A percentile compares a stretch with the other conserved stretches of the same genome.
These are phyloP conservation scores for Podospora tetraspora DNA, from an alignment of 495 filamentous ascomycete genomes.

Conservation along the genomic window DNA sequence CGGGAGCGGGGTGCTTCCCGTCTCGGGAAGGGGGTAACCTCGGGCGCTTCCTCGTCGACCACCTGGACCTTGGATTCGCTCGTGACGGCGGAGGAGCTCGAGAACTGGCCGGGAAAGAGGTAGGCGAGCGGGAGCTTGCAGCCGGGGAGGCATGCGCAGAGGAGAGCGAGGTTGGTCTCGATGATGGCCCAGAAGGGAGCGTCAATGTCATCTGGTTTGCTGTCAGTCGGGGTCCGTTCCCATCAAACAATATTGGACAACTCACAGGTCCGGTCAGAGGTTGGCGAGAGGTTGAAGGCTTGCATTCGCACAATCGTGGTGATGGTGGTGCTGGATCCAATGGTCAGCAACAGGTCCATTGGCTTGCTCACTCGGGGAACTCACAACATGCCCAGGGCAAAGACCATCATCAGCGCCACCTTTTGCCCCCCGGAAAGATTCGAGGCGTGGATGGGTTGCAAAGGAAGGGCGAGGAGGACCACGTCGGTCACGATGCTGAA, in stretches of 20 bases:
- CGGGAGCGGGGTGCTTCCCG: not conserved
- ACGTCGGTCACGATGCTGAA: constrained; percentile 54
- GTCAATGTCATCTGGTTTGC: not conserved
- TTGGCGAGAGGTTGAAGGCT: not conserved
- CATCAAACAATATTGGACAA: not conserved
- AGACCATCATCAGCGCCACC: constrained; percentile 8
- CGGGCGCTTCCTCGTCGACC: not conserved
- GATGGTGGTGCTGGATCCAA: constrained; percentile 9
- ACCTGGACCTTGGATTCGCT: not conserved
- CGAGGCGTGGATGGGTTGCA: constrained; percentile 14
- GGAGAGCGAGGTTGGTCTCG: constrained; percentile 14
- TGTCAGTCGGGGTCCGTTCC: not conserved
- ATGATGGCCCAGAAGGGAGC: constrained; percentile 12
- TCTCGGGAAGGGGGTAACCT: not conserved
- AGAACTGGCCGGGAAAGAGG: constrained; percentile 11
- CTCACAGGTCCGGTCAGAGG: constrained; percentile 1
- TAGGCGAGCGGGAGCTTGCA: constrained; percentile 7
- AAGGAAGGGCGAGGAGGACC: constrained; percentile 47
- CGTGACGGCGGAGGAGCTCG: not conserved
- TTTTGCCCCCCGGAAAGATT: constrained; percentile 6
- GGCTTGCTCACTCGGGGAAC: not conserved
- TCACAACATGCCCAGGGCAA: constrained; percentile 15
- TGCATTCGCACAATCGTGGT: constrained; percentile 12
- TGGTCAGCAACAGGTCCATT: not conserved
- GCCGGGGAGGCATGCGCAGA: constrained; percentile 17